Evolutionary conservation across 2,329 filamentous ascomycete genomes (phyloP).

Genomic region (Calonectria hawksworthii): DNA sequence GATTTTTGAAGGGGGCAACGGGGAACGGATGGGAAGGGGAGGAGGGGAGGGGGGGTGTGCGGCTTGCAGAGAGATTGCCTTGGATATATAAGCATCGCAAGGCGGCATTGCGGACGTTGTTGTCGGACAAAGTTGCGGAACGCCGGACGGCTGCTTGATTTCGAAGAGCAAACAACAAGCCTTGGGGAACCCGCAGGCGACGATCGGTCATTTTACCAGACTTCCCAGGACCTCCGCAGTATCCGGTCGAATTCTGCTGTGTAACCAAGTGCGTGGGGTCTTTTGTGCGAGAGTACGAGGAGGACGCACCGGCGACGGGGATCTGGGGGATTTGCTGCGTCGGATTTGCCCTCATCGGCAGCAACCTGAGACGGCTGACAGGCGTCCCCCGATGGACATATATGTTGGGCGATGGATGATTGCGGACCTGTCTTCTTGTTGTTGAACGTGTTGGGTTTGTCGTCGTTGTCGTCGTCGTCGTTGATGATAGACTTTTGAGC

Average conservation of each 20-base stretch:
- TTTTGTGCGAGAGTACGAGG: conserved; percentile 38
- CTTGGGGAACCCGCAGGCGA: not conserved
- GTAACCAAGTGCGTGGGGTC: conserved; percentile 38
- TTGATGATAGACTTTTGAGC: conserved; percentile 33
- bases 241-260: conserved; percentile 4
- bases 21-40: not conserved
- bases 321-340: conserved; percentile 32
- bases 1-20: conserved; percentile 4
- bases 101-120: not conserved
- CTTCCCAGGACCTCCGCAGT: conserved; percentile 6
- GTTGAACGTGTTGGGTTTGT: conserved; percentile 20
- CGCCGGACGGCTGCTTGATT: conserved; percentile 12
- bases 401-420: conserved; percentile 42
- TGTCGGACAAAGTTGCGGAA: not conserved
- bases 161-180: not conserved
- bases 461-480: conserved; percentile 22
- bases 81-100: conserved; percentile 21
- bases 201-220: conserved; percentile 1
- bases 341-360: conserved; percentile 38
- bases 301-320: conserved; percentile 26
- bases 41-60: not conserved
- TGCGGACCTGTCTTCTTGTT: conserved; percentile 34
- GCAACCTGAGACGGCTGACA: conserved; percentile 43
- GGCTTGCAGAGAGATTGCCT: conserved; percentile 10
- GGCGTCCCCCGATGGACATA: conserved; percentile 37